phyloP scores from a whole-genome alignment of 495 filamentous ascomycete species.

The Neurospora discreta region DNA sequence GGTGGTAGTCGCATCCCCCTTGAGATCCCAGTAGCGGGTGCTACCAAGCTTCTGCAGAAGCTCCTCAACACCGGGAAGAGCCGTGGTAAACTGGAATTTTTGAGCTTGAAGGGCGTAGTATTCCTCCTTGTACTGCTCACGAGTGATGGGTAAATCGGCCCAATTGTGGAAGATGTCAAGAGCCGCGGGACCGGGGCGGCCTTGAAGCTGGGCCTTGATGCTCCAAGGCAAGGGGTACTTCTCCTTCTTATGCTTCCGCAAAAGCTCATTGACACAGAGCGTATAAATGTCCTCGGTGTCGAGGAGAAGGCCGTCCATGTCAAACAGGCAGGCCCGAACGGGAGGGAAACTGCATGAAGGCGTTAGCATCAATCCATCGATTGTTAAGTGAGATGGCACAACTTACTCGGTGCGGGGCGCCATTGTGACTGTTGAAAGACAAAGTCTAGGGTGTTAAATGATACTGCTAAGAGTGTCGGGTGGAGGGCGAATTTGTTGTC shows the following conservation, averaged over 20 bases:
- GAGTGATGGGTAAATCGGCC: slow-evolving; percentile 73
- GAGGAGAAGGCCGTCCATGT: slow-evolving; percentile 95
- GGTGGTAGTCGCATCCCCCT: slow-evolving; percentile 4
- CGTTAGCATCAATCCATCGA: background rate
- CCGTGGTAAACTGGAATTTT: slow-evolving; percentile 59
- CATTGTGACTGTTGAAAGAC: slow-evolving; percentile 16
- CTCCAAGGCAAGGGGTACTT: slow-evolving; percentile 79
- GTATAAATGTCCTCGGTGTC: slow-evolving; percentile 93
- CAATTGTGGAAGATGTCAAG: slow-evolving; percentile 48
- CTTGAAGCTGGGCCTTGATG: slow-evolving; percentile 90
- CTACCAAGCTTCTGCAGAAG: slow-evolving; percentile 48
- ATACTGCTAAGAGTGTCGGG: background rate
- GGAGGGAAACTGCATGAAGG: slow-evolving; percentile 49
- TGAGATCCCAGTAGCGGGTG: slow-evolving; percentile 32
- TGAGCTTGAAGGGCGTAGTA: slow-evolving; percentile 49
- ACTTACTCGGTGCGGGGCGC: slow-evolving; percentile 32
- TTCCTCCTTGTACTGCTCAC: slow-evolving; percentile 50
- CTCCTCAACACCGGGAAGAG: slow-evolving; percentile 66
- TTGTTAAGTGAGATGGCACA: slow-evolving; percentile 6
- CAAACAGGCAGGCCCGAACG: slow-evolving; percentile 88
- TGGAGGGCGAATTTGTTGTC: background rate
- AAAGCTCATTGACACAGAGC: slow-evolving; percentile 65
- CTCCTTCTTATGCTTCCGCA: slow-evolving; percentile 60
- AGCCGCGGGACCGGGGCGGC: slow-evolving; percentile 67
- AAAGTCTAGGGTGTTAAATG: background rate